Percentiles rank a stretch among this genome's conserved stretches.
Evolutionary conservation across 352 stramenopile species (phyloP).

Genomic region (Pythium aquatile): DNA sequence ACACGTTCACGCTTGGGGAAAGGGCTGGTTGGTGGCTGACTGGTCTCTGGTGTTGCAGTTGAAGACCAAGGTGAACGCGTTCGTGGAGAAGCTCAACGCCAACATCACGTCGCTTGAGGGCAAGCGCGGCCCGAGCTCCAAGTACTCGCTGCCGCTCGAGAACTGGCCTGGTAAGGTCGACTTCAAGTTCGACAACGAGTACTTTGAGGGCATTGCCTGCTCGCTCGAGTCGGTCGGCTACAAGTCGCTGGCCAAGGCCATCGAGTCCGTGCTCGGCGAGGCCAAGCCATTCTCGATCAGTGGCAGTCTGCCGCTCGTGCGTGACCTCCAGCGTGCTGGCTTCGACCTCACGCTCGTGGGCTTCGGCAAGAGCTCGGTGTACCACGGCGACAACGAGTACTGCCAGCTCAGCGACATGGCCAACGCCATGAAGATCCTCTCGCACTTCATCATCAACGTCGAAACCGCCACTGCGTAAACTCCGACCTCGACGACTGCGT

Average conservation of each 20-base stretch:
- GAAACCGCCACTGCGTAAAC: conserved; percentile 32
- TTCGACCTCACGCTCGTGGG: conserved; percentile 77
- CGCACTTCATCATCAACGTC: conserved; percentile 77
- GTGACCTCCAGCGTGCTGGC: conserved; percentile 70
- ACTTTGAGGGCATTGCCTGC: conserved; percentile 92
- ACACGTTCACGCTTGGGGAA: background rate
- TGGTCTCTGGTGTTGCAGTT: conserved; percentile 35
- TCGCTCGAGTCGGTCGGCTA: conserved; percentile 89
- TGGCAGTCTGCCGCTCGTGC: conserved; percentile 76
- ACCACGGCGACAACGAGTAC: conserved; percentile 94
- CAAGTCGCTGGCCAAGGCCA: conserved; percentile 79
- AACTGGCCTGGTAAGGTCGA: conserved; percentile 81
- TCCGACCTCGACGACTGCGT: background rate
- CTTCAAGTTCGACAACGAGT: conserved; percentile 78
- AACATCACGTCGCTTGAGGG: conserved; percentile 80
- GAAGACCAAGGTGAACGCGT: conserved; percentile 71
- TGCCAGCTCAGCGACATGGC: conserved; percentile 86
- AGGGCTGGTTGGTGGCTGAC: conserved; percentile 9
- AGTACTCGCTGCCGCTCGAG: conserved; percentile 88
- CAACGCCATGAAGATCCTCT: conserved; percentile 85
- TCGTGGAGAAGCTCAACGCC: conserved; percentile 86
- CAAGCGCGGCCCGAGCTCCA: conserved; percentile 86
- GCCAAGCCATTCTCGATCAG: conserved; percentile 91
- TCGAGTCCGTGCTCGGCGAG: conserved; percentile 71
- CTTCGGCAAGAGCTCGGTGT: conserved; percentile 80